A percentile compares a stretch with the other conserved stretches of the same genome.
Evolutionary conservation across 768 basidiomycete species (phyloP).

Genomic region (Mycena leptocephala): DNA sequence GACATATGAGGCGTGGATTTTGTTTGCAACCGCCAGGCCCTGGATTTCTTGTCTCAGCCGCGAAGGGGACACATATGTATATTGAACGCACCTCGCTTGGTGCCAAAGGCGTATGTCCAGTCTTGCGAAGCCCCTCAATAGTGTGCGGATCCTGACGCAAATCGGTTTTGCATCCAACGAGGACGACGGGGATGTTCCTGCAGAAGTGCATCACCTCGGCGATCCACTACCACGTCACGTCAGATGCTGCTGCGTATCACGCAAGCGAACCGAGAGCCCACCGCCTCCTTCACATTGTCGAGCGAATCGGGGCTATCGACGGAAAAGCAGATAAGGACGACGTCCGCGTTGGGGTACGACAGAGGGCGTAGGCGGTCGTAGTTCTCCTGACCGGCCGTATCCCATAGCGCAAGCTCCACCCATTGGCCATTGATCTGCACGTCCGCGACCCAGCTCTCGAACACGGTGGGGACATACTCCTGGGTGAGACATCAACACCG

Average conservation of each 20-base stretch:
- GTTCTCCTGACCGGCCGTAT: conserved; percentile 99
- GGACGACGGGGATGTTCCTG: conserved; percentile 92
- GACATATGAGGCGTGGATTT: background rate
- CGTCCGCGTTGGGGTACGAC: conserved; percentile 98
- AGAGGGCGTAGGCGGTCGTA: conserved; percentile 98
- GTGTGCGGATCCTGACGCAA: conserved; percentile 93
- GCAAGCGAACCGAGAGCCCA: conserved; percentile 51
- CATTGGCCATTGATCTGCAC: conserved; percentile 99
- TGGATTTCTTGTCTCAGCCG: background rate
- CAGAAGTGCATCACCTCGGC: conserved; percentile 99
- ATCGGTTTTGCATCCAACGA: conserved; percentile 99
- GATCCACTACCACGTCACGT: conserved; percentile 73
- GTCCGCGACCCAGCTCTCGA: conserved; percentile 99
- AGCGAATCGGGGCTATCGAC: conserved; percentile 98
- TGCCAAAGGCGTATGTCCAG: conserved; percentile 93
- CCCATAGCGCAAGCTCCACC: conserved; percentile 98
- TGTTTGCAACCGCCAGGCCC: background rate
- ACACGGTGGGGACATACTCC: conserved; percentile 99
- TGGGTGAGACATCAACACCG: conserved; percentile 46
- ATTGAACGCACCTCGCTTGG: conserved; percentile 82
- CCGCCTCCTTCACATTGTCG: conserved; percentile 99
- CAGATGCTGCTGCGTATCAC: conserved; percentile 55
- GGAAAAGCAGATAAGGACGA: conserved; percentile 99
- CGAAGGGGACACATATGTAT: background rate
- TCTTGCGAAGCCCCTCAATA: conserved; percentile 94